Percentiles rank a stretch among this genome's conserved stretches.
Conservation (phyloP, 768 basidiomycete genomes). For the Mrakia gelida region DNA sequence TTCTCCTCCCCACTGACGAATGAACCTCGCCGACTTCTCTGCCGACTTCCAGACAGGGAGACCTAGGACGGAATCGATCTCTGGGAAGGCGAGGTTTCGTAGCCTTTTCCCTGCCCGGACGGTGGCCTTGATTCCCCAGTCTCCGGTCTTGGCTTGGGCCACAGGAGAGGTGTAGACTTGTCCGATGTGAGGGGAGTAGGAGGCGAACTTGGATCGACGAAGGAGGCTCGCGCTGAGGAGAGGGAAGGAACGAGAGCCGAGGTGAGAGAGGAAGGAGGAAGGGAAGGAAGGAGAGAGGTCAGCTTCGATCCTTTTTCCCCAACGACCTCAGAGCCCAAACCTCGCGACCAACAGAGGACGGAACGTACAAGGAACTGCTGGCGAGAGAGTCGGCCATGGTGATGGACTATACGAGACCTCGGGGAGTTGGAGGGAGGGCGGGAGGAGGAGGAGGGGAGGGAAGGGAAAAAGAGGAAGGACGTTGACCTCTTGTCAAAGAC, state of each 20-base stretch:
- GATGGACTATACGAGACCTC: background rate
- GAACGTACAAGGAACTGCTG: background rate
- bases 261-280: no score
- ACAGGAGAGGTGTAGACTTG: conserved; percentile 27
- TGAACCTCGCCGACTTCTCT: conserved; percentile 26
- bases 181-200: conserved; percentile 21
- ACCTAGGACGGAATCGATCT: conserved; percentile 30
- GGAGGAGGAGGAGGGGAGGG: background rate
- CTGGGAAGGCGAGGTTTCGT: conserved; percentile 22
- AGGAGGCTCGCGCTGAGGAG: conserved; percentile 20
- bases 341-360: background rate
- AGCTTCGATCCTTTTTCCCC: background rate
- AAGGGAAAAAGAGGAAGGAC: background rate
- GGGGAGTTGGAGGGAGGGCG: background rate
- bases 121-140: conserved; percentile 29
- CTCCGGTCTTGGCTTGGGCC: background rate
- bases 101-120: background rate
- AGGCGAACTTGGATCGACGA: conserved; percentile 25
- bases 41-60: conserved; percentile 26
- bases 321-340: background rate
- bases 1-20: conserved; percentile 30
- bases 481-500: background rate
- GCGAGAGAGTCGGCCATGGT: background rate
- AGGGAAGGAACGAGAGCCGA: background rate
- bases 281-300: conserved; percentile 9